phyloP scores from a whole-genome alignment of 352 stramenopile species.

The Ophiocytium majus region DNA sequence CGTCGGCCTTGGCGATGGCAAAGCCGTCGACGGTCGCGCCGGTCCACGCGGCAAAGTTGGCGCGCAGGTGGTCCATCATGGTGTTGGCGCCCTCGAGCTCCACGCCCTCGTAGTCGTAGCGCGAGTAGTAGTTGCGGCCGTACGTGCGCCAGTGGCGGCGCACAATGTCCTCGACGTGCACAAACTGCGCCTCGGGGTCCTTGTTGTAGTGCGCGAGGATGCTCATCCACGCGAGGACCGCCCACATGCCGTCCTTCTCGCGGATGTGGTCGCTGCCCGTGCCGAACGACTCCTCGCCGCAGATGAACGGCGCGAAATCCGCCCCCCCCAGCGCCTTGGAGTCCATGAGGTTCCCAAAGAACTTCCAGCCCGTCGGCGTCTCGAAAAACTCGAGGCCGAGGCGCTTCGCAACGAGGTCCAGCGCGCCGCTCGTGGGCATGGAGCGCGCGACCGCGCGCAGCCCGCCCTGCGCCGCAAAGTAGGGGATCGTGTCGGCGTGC shows the following conservation, averaged over 20 bases:
- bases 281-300: constrained; percentile 96
- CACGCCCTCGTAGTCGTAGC: constrained; percentile 99
- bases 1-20: constrained; percentile 76
- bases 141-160: constrained; percentile 92
- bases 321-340: constrained; percentile 83
- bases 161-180: constrained; percentile 95
- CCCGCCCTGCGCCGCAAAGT: constrained; percentile 90
- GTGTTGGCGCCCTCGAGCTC: constrained; percentile 69
- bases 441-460: constrained; percentile 92
- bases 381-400: constrained; percentile 95
- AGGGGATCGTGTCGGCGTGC: constrained; percentile 94
- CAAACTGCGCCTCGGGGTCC: constrained; percentile 68
- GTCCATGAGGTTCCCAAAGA: constrained; percentile 99
- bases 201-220: constrained; percentile 84
- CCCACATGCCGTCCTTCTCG: constrained; percentile 99
- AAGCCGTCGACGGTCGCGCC: constrained; percentile 57
- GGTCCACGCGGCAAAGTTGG: constrained; percentile 47
- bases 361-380: constrained; percentile 99
- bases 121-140: constrained; percentile 98
- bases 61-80: constrained; percentile 79
- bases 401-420: constrained; percentile 94
- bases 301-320: constrained; percentile 99
- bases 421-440: constrained; percentile 97
- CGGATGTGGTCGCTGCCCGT: constrained; percentile 98
- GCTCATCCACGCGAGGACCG: constrained; percentile 94